Evolutionary conservation across 2,329 filamentous ascomycete genomes (phyloP), one percentile per base, ranked within the genome.

Genomic region (Beauveria rudraprayagi): DNA sequence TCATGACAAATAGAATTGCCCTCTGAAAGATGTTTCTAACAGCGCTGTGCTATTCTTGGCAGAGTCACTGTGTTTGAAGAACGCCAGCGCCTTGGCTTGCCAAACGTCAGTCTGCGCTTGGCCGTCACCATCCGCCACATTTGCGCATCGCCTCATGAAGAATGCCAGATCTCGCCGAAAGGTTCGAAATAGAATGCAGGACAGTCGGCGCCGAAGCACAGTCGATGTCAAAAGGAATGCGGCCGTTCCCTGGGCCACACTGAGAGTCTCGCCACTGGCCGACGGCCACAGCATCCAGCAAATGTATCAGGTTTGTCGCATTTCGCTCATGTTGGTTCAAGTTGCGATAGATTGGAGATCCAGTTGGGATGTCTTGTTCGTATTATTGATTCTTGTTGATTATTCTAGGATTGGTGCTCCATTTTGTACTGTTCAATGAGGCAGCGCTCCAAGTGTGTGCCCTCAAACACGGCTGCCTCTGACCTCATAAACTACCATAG

Each of bases 151-250:
- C 80, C 75, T 2, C 76, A 68, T 0, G 80, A 71, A 82, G 86
- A 64, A 85, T 77, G 1, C 78, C 80, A 0, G 75, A 71, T 0
- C 43, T 48, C 1, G 70, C 69, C 2, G 82, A 73, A 1, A 88
- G 72, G 0, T 75, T 73, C 2, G 80, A 78, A 43, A 88, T 85
- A 2, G 83, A 78, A 11, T 81, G 77, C 0, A 88, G 75, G 2
- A 82, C 84, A 2, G 85, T 84, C 0, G 86, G 85, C 0, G 81
- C 82, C 0, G 88, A 74, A 1, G 83, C 85, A 0, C 82, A 82
- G 66, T 88, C 88, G 26, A 88, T 84, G 63, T 87, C 67, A 84
- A 88, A 0, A 0, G 85, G 84, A n/a, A 86, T 83, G 0, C 81
- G 77, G 2, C 83, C 85, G 40, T 83, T 83, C 1, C 82, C 85